phyloP scores from a whole-genome alignment of 1,284 basidiomycete species.

The Boletus smithii region DNA sequence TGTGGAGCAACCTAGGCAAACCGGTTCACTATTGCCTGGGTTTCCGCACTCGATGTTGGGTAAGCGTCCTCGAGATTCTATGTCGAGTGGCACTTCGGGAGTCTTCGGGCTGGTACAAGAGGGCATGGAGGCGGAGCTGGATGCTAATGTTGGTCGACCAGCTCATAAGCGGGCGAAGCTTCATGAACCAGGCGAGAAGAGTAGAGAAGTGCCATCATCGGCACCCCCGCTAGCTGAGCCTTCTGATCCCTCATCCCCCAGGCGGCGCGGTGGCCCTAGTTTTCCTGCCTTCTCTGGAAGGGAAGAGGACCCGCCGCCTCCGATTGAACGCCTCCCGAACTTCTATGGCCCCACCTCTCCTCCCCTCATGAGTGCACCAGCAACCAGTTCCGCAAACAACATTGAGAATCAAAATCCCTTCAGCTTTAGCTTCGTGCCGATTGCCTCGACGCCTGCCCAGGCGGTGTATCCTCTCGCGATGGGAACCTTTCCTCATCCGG shows the following conservation, averaged over 20 bases:
- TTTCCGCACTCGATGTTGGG: slow-evolving; percentile 48
- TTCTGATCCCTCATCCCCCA: slow-evolving; percentile 3
- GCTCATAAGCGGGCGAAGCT: slow-evolving; percentile 52
- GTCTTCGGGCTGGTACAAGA: slow-evolving; percentile 42
- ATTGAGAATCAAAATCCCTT: slow-evolving; percentile 54
- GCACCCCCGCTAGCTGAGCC: slow-evolving; percentile 8
- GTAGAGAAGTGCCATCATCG: slow-evolving; percentile 5
- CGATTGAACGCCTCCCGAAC: slow-evolving; percentile 49
- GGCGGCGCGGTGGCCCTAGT: slow-evolving; percentile 28
- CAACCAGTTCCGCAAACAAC: slow-evolving; percentile 45
- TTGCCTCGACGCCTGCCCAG: slow-evolving; percentile 51
- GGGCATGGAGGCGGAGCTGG: slow-evolving; percentile 37
- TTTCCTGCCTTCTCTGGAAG: slow-evolving; percentile 44
- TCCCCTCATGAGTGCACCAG: slow-evolving; percentile 29
- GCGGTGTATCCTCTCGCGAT: slow-evolving; percentile 37
- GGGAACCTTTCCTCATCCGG: slow-evolving; percentile 59
- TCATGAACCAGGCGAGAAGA: slow-evolving; percentile 14
- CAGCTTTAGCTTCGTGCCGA: slow-evolving; percentile 50
- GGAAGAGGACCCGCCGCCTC: slow-evolving; percentile 47
- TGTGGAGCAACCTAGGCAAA: slow-evolving; percentile 23
- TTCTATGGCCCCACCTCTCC: slow-evolving; percentile 45
- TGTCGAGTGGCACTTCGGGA: slow-evolving; percentile 40
- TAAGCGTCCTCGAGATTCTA: slow-evolving; percentile 56
- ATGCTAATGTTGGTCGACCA: slow-evolving; percentile 39
- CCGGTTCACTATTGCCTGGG: slow-evolving; percentile 36